Evolutionary conservation across 2,329 filamentous ascomycete species (phyloP), one percentile per base, ranked within the genome.

Genomic region (Fusarium sp.): DNA sequence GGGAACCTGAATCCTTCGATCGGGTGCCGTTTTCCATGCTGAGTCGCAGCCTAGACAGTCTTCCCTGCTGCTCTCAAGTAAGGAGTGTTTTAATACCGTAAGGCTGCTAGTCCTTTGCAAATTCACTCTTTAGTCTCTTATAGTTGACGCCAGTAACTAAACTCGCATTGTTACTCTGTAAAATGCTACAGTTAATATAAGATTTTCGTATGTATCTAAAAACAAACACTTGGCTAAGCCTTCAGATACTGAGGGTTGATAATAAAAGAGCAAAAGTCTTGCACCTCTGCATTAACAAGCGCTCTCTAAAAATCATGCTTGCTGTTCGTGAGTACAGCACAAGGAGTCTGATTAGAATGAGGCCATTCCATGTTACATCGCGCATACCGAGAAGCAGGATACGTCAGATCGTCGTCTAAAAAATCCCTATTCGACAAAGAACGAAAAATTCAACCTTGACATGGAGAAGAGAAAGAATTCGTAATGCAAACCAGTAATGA

Each of bases 161-260:
- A n/a, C 28, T 18, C 28, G 5, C 7, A 19, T 52, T 19, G 3
- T 5, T 15, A 6, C 9, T n/a, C 3, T 5, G 13, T 11, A 30
- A 16, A 11, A 4, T 18, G 19, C 9, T 49, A 15, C 11, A 2
- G 11, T 35, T 33, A 35, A 23, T 35, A 16, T 35, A 5, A 23
- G 12, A 25, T 4, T 19, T 49, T 2, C 4, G 6, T 9, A 32
- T 49, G 1, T 12, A 3, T 18, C 6, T 49, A 49, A 18, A 49
- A 23, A 13, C 18, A n/a, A 4, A 32, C 3, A 9, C 6, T 21
- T 42, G 13, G 10, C 38, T 18, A 3, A 2, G 4, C n/a, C 4
- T 32, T 9, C 3, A 33, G 30, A 35, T 9, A 46, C 15, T n/a
- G 15, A 15, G 2, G 6, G 33, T 35, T 16, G 16, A 35, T 35